Conservation (phyloP, 2,329 filamentous ascomycete genomes). For the Annulohypoxylon truncatum region DNA sequence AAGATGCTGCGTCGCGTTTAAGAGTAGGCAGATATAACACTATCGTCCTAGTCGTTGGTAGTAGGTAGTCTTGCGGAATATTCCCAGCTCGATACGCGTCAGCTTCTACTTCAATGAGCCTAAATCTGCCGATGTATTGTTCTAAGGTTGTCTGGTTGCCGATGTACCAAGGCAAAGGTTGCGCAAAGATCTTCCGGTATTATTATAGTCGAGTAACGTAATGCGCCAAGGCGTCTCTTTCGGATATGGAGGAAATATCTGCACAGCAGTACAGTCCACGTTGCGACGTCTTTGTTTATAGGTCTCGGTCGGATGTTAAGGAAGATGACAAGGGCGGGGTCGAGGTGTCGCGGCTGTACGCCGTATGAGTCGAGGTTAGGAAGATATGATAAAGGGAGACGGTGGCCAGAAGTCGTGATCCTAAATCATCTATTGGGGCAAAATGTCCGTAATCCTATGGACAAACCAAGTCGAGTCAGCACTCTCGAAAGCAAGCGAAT, state of each 20-base stretch:
- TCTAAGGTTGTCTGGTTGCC: not conserved
- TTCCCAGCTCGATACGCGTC: conserved; percentile 22
- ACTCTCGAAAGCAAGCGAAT: not conserved
- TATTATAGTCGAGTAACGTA: conserved; percentile 1
- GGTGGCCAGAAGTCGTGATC: conserved; percentile 14
- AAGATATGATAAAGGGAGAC: conserved; percentile 4
- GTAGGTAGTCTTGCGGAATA: not conserved
- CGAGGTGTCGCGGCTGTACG: conserved; percentile 6
- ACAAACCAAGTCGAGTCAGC: conserved; percentile 30
- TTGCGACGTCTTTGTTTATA: conserved; percentile 13
- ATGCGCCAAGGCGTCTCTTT: conserved; percentile 12
- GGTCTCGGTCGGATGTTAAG: not conserved
- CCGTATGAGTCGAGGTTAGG: conserved; percentile 10
- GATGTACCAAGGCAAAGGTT: not conserved
- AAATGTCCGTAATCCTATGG: conserved; percentile 15
- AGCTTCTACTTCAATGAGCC: conserved; percentile 9
- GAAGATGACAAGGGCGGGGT: conserved; percentile 20
- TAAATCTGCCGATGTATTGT: not conserved
- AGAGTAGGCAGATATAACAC: not conserved
- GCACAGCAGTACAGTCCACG: conserved; percentile 19
- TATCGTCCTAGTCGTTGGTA: not conserved
- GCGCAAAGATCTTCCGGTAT: conserved; percentile 3
- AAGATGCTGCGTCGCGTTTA: not conserved
- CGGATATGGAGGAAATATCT: conserved; percentile 19
- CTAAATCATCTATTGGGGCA: conserved; percentile 2